These are phyloP conservation scores for Pseudocercospora eumusae DNA, from an alignment of 2,329 filamentous ascomycete genomes.

Conservation along the genomic window DNA sequence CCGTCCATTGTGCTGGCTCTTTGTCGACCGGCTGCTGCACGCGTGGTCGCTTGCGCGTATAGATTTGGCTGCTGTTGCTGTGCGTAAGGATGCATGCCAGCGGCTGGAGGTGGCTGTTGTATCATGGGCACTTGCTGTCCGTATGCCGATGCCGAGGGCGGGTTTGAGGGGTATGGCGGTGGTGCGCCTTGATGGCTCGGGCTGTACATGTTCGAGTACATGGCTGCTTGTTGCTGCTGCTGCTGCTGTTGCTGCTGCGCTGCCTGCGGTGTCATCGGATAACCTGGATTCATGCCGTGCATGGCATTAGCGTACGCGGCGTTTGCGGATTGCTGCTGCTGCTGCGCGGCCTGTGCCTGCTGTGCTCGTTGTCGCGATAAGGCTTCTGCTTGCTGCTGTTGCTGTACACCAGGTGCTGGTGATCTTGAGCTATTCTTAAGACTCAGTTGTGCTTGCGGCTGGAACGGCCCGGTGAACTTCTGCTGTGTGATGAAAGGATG, in stretches of 20 bases:
- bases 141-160: slow-evolving; percentile 57
- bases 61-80: slow-evolving; percentile 66
- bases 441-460: slow-evolving; percentile 95
- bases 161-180: slow-evolving; percentile 77
- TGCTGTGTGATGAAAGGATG: slow-evolving; percentile 98
- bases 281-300: slow-evolving; percentile 42
- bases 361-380: slow-evolving; percentile 85
- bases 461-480: slow-evolving; percentile 94
- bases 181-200: slow-evolving; percentile 67
- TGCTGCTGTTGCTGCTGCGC: slow-evolving; percentile 35
- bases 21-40: slow-evolving; percentile 68
- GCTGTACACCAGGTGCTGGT: slow-evolving; percentile 87
- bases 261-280: slow-evolving; percentile 42
- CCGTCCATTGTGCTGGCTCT: slow-evolving; percentile 96
- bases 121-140: slow-evolving; percentile 71
- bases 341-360: slow-evolving; percentile 51
- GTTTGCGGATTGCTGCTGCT: slow-evolving; percentile 47
- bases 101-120: slow-evolving; percentile 52
- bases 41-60: slow-evolving; percentile 72
- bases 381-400: slow-evolving; percentile 93
- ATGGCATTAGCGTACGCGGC: slow-evolving; percentile 35
- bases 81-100: slow-evolving; percentile 39
- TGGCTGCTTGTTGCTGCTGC: slow-evolving; percentile 57
- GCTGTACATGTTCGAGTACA: slow-evolving; percentile 74
- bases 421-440: slow-evolving; percentile 87